Percentiles rank a stretch among this genome's conserved stretches.
Evolutionary conservation across 1,284 basidiomycete genomes (phyloP).

Genomic region (Ganoderma boninense): DNA sequence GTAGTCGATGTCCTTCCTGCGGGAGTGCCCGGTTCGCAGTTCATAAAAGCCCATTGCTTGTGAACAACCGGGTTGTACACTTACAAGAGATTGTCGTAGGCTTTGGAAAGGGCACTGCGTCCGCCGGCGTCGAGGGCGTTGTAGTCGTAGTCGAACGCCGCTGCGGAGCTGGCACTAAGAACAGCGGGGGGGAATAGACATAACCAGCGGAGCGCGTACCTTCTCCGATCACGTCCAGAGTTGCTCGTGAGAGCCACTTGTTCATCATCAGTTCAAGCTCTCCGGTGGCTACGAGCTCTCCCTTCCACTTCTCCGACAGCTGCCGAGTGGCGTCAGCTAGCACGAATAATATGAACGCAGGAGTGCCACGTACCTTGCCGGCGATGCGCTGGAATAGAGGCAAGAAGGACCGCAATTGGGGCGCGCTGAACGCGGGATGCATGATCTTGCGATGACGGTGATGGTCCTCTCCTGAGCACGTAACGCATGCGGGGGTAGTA

Average conservation of each 20-base stretch:
- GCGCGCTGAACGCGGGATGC: conserved; percentile 39
- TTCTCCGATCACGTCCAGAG: conserved; percentile 44
- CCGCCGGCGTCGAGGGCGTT: conserved; percentile 37
- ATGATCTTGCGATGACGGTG: conserved; percentile 42
- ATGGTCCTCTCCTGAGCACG: no score
- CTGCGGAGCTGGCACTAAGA: conserved; percentile 24
- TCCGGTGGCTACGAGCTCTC: conserved; percentile 15
- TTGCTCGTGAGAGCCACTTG: conserved; percentile 39
- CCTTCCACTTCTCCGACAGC: conserved; percentile 33
- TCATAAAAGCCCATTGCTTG: no score
- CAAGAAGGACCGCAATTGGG: conserved; percentile 34
- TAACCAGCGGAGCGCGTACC: conserved; percentile 22
- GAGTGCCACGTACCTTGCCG: conserved; percentile 24
- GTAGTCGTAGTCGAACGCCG: conserved; percentile 43
- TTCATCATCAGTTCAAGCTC: conserved; percentile 23
- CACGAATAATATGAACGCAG: not conserved
- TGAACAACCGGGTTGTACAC: no score
- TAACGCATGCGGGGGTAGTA: no score
- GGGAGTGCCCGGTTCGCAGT: no score
- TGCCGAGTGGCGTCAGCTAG: not conserved
- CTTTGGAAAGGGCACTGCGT: conserved; percentile 34
- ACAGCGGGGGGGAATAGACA: no score
- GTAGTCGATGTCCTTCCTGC: conserved; percentile 32
- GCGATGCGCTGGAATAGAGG: conserved; percentile 34
- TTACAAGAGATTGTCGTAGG: conserved; percentile 44